Evolutionary conservation across 495 filamentous ascomycete species (phyloP).

Genomic region (Xeromyces bisporus): DNA sequence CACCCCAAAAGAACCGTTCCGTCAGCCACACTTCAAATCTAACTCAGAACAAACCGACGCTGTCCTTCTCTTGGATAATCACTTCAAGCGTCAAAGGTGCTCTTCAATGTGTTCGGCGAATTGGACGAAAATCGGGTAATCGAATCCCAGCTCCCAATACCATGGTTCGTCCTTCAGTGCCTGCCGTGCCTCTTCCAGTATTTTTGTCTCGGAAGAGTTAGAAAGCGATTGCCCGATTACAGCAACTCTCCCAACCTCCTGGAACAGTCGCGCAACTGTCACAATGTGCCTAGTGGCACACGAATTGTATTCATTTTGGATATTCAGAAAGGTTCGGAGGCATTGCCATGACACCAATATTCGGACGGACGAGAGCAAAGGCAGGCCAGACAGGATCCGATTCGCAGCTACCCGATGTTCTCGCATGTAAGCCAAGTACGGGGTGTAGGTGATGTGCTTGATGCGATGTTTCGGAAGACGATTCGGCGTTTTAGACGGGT

Average conservation of each 20-base stretch:
- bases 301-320: not conserved
- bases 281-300: not conserved
- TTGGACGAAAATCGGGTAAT: constrained; percentile 1
- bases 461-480: not conserved
- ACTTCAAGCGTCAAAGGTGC: too few relatives aligned
- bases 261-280: not conserved
- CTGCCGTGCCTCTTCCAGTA: not conserved
- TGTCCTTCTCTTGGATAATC: too few relatives aligned
- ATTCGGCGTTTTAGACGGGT: not conserved
- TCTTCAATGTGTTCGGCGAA: too few relatives aligned
- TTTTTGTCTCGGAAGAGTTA: not conserved
- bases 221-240: not conserved
- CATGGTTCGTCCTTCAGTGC: not conserved
- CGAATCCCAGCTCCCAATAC: constrained; percentile 1
- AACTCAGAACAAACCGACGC: too few relatives aligned
- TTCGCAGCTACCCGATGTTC: not conserved
- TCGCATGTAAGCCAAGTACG: not conserved
- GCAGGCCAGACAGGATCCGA: not conserved
- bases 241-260: not conserved
- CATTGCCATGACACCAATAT: not conserved
- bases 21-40: too few relatives aligned
- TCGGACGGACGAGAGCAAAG: not conserved
- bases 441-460: not conserved
- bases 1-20: too few relatives aligned
- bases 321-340: too few relatives aligned